A percentile compares a stretch with the other conserved stretches of the same genome.
phyloP scores from a whole-genome alignment of 148 eudicot genomes.

The Vaccinium myrtillus region DNA sequence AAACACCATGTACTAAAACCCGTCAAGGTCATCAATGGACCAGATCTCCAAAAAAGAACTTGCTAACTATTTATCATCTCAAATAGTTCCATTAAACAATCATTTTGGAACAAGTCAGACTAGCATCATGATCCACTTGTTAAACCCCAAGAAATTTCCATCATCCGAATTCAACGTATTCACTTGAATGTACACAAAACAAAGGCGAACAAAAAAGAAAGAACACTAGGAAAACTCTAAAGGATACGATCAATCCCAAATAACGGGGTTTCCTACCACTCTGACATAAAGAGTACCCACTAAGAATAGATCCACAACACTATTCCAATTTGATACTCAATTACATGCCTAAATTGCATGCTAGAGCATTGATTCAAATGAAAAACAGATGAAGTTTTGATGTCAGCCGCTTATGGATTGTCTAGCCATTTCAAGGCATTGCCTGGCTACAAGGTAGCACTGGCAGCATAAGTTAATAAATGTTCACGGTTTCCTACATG shows the following conservation, averaged over 20 bases:
- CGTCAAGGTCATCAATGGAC: constrained; percentile 46
- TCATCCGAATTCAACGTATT: not conserved
- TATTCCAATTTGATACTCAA: not conserved
- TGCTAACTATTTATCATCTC: not conserved
- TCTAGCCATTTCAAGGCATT: not conserved
- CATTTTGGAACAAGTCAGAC: not conserved
- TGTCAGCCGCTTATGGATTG: not conserved
- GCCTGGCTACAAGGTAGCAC: constrained; percentile 3
- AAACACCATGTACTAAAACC: constrained; percentile 55
- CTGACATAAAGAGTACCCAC: not conserved
- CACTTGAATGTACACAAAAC: not conserved
- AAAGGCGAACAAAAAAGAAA: not conserved
- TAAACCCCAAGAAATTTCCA: not conserved
- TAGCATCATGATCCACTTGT: not conserved
- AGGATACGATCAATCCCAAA: not conserved
- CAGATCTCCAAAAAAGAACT: not conserved
- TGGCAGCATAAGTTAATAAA: not conserved
- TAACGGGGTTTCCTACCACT: not conserved
- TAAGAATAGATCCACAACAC: not conserved
- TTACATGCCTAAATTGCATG: not conserved
- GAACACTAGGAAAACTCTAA: not conserved
- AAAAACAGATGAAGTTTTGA: not conserved
- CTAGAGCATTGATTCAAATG: not conserved
- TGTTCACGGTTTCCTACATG: not conserved
- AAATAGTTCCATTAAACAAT: not conserved